Evolutionary conservation across 2,329 filamentous ascomycete species (phyloP).

Genomic region (Alternaria arbusti): DNA sequence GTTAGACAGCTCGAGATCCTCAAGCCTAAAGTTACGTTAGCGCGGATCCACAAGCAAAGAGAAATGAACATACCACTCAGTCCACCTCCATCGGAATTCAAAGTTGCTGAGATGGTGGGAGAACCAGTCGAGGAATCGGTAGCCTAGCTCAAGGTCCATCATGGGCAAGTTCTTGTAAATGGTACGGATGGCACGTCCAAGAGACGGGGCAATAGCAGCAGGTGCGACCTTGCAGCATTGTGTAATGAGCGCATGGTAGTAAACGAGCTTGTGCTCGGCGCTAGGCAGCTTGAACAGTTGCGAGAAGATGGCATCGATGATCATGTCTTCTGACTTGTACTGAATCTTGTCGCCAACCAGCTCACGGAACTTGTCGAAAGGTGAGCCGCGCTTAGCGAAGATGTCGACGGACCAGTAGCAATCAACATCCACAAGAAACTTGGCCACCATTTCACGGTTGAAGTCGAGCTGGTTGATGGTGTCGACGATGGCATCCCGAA

Average conservation of each 20-base stretch:
- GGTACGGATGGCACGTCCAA: constrained; percentile 91
- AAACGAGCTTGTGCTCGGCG: constrained; percentile 92
- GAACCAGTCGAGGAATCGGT: constrained; percentile 97
- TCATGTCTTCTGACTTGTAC: constrained; percentile 98
- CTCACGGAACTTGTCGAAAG: constrained; percentile 85
- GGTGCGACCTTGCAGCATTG: constrained; percentile 96
- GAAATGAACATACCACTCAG: constrained; percentile 73
- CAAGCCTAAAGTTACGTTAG: constrained; percentile 60
- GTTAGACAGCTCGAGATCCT: constrained; percentile 78
- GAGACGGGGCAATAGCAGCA: constrained; percentile 91
- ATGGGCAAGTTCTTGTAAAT: constrained; percentile 82
- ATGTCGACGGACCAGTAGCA: constrained; percentile 90
- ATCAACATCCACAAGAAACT: constrained; percentile 90
- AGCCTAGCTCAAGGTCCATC: constrained; percentile 85
- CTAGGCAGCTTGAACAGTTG: constrained; percentile 87
- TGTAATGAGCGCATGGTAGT: constrained; percentile 93
- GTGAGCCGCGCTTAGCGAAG: constrained; percentile 91
- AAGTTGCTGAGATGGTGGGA: constrained; percentile 98
- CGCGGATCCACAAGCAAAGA: background rate
- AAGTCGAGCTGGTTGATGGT: constrained; percentile 94
- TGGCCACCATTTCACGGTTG: constrained; percentile 85
- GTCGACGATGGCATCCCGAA: constrained; percentile 86
- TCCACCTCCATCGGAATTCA: constrained; percentile 99
- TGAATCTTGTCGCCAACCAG: constrained; percentile 71
- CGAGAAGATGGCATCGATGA: constrained; percentile 96